phyloP scores from a whole-genome alignment of 2,329 filamentous ascomycete genomes.

The Monilinia laxa region DNA sequence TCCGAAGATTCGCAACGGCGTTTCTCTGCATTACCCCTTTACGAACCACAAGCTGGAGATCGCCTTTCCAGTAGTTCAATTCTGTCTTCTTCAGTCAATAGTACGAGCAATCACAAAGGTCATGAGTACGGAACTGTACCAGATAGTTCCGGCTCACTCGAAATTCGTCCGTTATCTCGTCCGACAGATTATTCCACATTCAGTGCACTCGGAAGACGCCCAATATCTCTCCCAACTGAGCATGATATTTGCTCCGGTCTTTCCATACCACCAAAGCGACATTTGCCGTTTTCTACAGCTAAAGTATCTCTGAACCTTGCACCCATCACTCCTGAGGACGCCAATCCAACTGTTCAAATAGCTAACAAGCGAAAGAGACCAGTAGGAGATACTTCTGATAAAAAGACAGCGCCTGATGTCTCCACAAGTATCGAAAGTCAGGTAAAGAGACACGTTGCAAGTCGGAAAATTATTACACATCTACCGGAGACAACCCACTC shows the following conservation, averaged over 20 bases:
- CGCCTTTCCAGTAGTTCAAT: not conserved
- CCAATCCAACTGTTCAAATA: not conserved
- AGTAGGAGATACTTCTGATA: not conserved
- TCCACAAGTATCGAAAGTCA: not conserved
- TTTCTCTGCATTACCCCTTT: not conserved
- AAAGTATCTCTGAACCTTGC: not conserved
- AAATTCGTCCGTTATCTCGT: constrained; percentile 4
- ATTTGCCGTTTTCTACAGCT: constrained; percentile 35
- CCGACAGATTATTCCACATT: constrained; percentile 11
- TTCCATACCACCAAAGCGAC: constrained; percentile 34
- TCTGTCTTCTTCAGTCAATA: not conserved
- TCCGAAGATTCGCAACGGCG: not conserved
- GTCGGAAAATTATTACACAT: constrained; percentile 1
- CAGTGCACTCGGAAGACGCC: constrained; percentile 8
- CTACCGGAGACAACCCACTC: not conserved
- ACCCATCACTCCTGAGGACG: constrained; percentile 1
- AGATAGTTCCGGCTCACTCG: not conserved
- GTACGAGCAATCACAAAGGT: not conserved
- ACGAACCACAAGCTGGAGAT: not conserved
- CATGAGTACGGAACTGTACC: not conserved
- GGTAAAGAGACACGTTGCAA: constrained; percentile 4
- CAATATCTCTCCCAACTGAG: constrained; percentile 18
- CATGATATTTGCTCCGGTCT: constrained; percentile 16
- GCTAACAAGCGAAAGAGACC: constrained; percentile 7
- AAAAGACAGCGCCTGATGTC: not conserved